Base-by-base conservation (phyloP, 176 grass and related monocot genomes). In the Hyparrhenia diplandra region DNA sequence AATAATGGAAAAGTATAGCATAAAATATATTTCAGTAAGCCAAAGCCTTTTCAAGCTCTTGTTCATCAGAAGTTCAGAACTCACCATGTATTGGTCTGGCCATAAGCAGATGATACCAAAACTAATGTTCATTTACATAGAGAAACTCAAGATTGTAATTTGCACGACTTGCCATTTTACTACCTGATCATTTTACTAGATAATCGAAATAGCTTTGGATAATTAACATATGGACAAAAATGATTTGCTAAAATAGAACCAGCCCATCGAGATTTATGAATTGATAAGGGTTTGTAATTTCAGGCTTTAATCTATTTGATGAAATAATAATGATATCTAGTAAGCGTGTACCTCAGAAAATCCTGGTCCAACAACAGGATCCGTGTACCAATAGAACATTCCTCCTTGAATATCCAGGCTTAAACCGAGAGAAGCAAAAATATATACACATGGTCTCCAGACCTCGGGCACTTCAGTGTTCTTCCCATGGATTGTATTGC, bases 351-450 rank as follows among this genome's bases (percentile, higher is more conserved):
- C 92, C 95, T 98, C 91, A 25, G 95, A 98, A 79, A 98, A 95
- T 20, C 59, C 71, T 30, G 88, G 90, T 58, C 92, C 96, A 36
- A 24, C 67, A 21, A 65, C 80, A 73, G 41, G 41, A 45, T 95
- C 88, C 11, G 90, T 93, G 69, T 91, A 89, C 96, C 96, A 98
- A 27, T 95, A 98, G 76, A 98, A 98, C 96, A 98, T 95, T 62
- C 96, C 96, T 75, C 86, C 92, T 60, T 94, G 91, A 73, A 98
- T 88, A 86, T 95, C 88, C 42, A 98, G 72, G 81, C 88, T 95
- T 78, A 98, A 42, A 71, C 66, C 83, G 57, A 93, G 79, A 34
- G 90, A 95, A 39, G 85, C 20, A 58, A 84, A 93, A 69, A 98
- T 91, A 64, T 94, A 95, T 5, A 88, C 47, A 70, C 92, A 98